Conservation (phyloP, 768 basidiomycete genomes). For the Rhodotorula paludigena region DNA sequence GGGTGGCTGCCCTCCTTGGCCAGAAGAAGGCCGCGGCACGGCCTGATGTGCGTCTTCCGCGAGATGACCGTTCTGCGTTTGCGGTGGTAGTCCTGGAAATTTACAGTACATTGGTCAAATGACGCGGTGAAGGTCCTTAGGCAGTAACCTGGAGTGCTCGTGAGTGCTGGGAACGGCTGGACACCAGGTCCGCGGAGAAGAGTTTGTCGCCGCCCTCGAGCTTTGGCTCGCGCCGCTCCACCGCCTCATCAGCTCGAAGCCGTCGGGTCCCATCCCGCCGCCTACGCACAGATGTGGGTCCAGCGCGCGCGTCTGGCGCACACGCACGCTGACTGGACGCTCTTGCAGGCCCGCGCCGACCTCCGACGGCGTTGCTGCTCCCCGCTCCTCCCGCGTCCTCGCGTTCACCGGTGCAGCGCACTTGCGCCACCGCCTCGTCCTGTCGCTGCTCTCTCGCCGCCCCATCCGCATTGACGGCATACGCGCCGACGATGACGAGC, state of each 20-base stretch:
- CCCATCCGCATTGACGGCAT: conserved; percentile 79
- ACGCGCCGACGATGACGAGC: conserved; percentile 84
- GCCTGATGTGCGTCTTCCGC: no score
- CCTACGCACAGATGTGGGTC: no score
- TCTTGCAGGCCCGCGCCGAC: conserved; percentile 1
- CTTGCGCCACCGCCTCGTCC: conserved; percentile 74
- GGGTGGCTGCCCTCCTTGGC: no score
- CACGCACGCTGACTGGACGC: background rate
- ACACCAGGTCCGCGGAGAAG: no score
- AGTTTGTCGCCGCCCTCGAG: background rate
- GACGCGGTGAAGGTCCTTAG: no score
- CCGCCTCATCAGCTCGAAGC: background rate
- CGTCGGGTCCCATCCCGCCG: no score
- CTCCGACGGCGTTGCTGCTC: background rate
- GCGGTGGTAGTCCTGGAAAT: no score
- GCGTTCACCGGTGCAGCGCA: conserved; percentile 64
- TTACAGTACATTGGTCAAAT: no score
- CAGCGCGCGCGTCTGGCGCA: background rate
- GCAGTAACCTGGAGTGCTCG: no score
- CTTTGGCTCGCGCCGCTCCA: background rate
- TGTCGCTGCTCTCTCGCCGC: conserved; percentile 85
- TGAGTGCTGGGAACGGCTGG: no score
- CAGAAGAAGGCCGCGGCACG: no score
- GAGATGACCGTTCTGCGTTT: no score
- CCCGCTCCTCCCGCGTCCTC: conserved; percentile 39